These are phyloP conservation scores for Pseudogymnoascus sp. DNA, from an alignment of 2,329 filamentous ascomycete genomes.

Conservation along the genomic window DNA sequence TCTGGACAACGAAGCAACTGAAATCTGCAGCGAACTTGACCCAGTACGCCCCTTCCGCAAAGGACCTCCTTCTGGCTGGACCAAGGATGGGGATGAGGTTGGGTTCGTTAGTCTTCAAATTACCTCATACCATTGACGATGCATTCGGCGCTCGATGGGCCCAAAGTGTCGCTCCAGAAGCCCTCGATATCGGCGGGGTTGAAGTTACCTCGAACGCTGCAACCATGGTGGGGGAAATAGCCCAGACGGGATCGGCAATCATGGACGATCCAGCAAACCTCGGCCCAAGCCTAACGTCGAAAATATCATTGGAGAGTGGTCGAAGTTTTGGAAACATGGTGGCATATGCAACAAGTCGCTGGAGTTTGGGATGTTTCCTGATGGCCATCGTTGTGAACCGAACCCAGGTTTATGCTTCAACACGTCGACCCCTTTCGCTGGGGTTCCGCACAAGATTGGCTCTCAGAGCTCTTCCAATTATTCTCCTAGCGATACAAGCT, in stretches of 20 bases:
- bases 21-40: conserved; percentile 39
- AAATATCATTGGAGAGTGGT: conserved; percentile 48
- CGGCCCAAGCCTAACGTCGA: conserved; percentile 34
- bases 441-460: conserved; percentile 63
- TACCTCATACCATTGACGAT: conserved; percentile 51
- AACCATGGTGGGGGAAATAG: conserved; percentile 30
- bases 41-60: conserved; percentile 53
- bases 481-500: conserved; percentile 61
- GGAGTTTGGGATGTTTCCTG: conserved; percentile 80
- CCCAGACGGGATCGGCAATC: conserved; percentile 20
- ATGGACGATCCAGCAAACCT: conserved; percentile 34
- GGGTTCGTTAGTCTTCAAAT: conserved; percentile 53
- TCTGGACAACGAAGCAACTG: conserved; percentile 2
- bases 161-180: conserved; percentile 50
- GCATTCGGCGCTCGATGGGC: conserved; percentile 42
- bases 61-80: conserved; percentile 60
- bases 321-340: conserved; percentile 79
- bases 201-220: conserved; percentile 16
- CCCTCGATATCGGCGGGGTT: conserved; percentile 32
- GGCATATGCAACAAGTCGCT: conserved; percentile 82
- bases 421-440: conserved; percentile 68
- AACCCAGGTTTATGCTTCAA: conserved; percentile 88
- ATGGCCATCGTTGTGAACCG: conserved; percentile 84
- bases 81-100: conserved; percentile 63
- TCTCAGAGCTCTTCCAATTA: conserved; percentile 62